Conservation (phyloP, 2,329 filamentous ascomycete species). For the Teratosphaeria nubilosa region DNA sequence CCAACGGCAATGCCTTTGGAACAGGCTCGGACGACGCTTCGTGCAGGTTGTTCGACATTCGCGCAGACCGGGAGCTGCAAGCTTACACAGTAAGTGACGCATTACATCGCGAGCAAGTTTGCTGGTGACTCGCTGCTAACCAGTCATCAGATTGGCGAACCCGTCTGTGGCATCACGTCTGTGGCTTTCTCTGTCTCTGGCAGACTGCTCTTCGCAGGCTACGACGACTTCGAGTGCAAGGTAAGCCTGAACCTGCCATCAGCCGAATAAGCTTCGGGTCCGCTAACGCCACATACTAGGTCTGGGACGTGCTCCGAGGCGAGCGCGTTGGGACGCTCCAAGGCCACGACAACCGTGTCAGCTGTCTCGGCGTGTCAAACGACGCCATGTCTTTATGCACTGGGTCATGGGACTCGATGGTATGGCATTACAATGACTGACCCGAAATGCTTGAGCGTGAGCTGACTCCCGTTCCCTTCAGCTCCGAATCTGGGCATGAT, state of each 20-base stretch:
- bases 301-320: constrained; percentile 93
- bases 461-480: constrained; percentile 20
- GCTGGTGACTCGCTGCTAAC: neutral
- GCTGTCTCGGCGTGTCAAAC: constrained; percentile 96
- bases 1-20: constrained; percentile 95
- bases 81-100: constrained; percentile 50
- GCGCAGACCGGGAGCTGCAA: constrained; percentile 73
- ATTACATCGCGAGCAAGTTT: neutral
- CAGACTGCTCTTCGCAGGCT: constrained; percentile 87
- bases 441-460: neutral
- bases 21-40: constrained; percentile 97
- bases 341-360: constrained; percentile 97
- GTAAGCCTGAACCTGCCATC: constrained; percentile 41
- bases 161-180: constrained; percentile 94
- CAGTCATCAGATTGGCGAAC: constrained; percentile 73
- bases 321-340: constrained; percentile 95
- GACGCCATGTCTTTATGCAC: constrained; percentile 99
- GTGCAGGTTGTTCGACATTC: constrained; percentile 94
- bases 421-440: constrained; percentile 42
- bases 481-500: constrained; percentile 45
- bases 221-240: constrained; percentile 99
- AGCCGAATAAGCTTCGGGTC: neutral
- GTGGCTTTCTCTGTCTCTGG: constrained; percentile 97
- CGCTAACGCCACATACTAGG: constrained; percentile 43
- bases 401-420: constrained; percentile 97